These are phyloP conservation scores for Lodderomyces jiufengensis DNA, from an alignment of 1,139 yeast genomes.

Conservation along the genomic window DNA sequence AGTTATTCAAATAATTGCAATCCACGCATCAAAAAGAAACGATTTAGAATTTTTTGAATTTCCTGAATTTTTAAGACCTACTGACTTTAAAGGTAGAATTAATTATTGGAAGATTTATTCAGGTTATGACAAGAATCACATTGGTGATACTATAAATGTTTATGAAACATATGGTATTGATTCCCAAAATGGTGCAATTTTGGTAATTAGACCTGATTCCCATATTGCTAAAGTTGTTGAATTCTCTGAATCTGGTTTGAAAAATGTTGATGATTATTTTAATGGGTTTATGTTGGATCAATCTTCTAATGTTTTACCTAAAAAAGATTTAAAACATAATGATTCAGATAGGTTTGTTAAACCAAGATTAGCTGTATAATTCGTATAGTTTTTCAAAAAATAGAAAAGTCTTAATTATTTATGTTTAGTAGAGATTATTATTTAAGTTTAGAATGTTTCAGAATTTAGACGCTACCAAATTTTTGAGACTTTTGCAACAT, in stretches of 20 bases:
- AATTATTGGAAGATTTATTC: conserved; percentile 29
- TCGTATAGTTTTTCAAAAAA: too few species aligned
- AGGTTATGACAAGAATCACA: conserved; percentile 17
- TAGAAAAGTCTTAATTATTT: too few species aligned
- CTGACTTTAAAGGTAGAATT: conserved; percentile 23
- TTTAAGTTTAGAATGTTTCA: too few species aligned
- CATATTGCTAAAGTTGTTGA: conserved; percentile 25
- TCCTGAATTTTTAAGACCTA: conserved; percentile 25
- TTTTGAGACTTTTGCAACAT: too few species aligned
- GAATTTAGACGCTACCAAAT: too few species aligned
- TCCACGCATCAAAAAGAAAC: conserved; percentile 19
- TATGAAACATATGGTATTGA: conserved; percentile 25
- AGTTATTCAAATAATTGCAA: conserved; percentile 23
- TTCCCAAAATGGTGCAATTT: conserved; percentile 21
- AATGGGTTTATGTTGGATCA: conserved; percentile 21
- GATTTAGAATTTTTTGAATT: conserved; percentile 24
- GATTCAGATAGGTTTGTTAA: conserved; percentile 12
- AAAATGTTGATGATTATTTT: conserved; percentile 20
- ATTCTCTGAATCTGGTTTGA: conserved; percentile 16
- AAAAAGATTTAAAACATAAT: conserved; percentile 6
- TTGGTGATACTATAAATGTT: conserved; percentile 9
- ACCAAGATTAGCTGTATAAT: conserved; percentile 13
- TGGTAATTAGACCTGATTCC: conserved; percentile 33
- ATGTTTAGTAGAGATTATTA: too few species aligned
- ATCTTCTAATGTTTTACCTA: conserved; percentile 8